Conservation (phyloP, 1,284 basidiomycete species). For the Tilletia caries region DNA sequence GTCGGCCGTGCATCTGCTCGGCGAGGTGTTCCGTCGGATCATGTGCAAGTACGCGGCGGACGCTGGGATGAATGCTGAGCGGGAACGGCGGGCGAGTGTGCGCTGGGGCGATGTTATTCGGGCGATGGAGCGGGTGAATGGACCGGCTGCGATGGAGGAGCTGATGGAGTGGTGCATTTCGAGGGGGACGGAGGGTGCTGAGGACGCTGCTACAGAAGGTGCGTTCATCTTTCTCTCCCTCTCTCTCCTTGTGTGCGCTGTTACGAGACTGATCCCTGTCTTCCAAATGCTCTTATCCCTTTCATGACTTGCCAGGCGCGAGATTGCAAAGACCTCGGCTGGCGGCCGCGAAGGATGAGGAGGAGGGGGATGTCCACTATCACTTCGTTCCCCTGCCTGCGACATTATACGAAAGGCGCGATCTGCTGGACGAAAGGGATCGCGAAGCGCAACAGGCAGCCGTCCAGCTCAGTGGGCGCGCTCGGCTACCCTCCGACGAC, state of each 20-base stretch:
- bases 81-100: not conserved
- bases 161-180: conserved; percentile 8
- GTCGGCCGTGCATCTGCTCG: conserved; percentile 1
- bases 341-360: not conserved
- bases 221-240: not conserved
- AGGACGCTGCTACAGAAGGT: conserved; percentile 7
- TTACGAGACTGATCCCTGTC: not conserved
- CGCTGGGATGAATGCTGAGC: not conserved
- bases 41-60: conserved; percentile 7
- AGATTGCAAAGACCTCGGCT: not conserved
- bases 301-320: not conserved
- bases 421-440: conserved; percentile 8
- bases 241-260: not conserved
- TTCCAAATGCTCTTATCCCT: not conserved
- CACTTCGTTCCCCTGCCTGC: not conserved
- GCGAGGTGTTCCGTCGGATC: conserved; percentile 10
- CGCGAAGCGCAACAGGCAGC: not conserved
- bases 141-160: not conserved
- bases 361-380: not conserved
- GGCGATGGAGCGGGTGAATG: not conserved
- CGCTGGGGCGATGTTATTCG: conserved; percentile 5
- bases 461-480: not conserved
- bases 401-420: not conserved
- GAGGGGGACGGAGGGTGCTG: not conserved
- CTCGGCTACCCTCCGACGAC: not conserved